A percentile compares a stretch with the other conserved stretches of the same genome.
Evolutionary conservation across 192 early-diverging fungal species (phyloP).

Genomic region (Globomyces pollinis-pini): DNA sequence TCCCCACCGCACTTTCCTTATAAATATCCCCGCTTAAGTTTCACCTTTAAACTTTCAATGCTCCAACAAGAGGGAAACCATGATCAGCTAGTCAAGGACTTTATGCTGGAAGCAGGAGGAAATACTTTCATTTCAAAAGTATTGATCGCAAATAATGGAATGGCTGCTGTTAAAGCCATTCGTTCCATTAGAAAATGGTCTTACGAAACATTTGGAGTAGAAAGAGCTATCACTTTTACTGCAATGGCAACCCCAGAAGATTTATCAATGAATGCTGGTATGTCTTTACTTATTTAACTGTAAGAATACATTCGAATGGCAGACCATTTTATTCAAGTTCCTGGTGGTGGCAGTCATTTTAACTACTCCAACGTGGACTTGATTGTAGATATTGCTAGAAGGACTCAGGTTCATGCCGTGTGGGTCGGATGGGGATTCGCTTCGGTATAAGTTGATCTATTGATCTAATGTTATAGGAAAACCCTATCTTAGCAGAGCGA

Average conservation of each 20-base stretch:
- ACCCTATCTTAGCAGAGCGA: conserved; percentile 89
- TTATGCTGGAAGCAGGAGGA: neutral
- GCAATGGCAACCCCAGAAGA: conserved; percentile 99
- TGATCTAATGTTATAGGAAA: conserved; percentile 66
- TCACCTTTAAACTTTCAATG: too few species aligned
- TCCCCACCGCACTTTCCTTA: too few species aligned
- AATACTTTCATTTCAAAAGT: conserved; percentile 75
- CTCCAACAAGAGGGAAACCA: too few species aligned
- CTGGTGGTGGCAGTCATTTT: conserved; percentile 96
- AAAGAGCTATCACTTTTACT: conserved; percentile 90
- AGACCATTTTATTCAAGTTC: conserved; percentile 97
- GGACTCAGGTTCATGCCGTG: conserved; percentile 84
- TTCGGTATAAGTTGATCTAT: conserved; percentile 51
- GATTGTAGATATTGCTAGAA: conserved; percentile 96
- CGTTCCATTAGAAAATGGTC: conserved; percentile 96
- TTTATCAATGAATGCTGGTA: conserved; percentile 92
- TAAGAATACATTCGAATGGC: conserved; percentile 99
- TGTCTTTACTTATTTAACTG: too few species aligned
- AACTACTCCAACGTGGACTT: conserved; percentile 99
- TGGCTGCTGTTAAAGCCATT: conserved; percentile 99
- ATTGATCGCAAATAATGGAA: conserved; percentile 98
- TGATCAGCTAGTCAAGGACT: neutral
- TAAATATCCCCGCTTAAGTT: too few species aligned
- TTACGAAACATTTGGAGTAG: conserved; percentile 96
- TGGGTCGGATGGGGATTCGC: conserved; percentile 99